Evolutionary conservation across 306 rosid genomes (phyloP).

Genomic region (Chamaecrista fasciculata): DNA sequence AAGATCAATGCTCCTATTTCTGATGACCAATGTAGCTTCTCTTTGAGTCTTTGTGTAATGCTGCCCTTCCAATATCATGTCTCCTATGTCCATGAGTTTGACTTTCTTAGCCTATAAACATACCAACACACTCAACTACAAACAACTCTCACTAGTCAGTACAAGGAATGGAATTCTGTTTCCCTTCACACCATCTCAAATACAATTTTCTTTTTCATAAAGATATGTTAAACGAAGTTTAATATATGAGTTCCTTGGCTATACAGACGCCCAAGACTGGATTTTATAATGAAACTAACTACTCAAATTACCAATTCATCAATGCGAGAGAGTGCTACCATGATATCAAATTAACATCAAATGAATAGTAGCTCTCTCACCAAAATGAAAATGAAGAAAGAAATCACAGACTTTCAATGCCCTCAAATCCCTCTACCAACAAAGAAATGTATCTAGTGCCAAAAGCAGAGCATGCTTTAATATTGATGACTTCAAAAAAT

Average conservation of each 20-base stretch:
- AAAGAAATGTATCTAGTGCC: not conserved
- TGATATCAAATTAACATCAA: not conserved
- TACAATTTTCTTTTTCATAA: not conserved
- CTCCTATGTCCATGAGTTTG: not conserved
- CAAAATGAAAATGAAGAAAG: not conserved
- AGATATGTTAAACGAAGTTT: not conserved
- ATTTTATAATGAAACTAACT: not conserved
- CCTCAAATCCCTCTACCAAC: not conserved
- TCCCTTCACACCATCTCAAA: not conserved
- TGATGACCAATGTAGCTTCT: not conserved
- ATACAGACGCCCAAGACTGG: not conserved
- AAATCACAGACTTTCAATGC: not conserved
- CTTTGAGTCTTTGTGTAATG: not conserved
- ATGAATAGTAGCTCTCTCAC: not conserved
- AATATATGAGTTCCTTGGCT: not conserved
- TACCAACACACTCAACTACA: not conserved
- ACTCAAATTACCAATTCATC: not conserved
- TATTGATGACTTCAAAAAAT: not conserved
- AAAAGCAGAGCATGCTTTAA: not conserved
- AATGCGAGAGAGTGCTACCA: not conserved
- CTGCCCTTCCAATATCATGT: not conserved
- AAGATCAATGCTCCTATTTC: not conserved
- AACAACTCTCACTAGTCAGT: not conserved
- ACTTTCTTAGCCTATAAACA: not conserved
- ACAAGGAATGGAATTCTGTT: not conserved